Conservation (phyloP, 352 stramenopile species). For the Pythium sukuiense region DNA sequence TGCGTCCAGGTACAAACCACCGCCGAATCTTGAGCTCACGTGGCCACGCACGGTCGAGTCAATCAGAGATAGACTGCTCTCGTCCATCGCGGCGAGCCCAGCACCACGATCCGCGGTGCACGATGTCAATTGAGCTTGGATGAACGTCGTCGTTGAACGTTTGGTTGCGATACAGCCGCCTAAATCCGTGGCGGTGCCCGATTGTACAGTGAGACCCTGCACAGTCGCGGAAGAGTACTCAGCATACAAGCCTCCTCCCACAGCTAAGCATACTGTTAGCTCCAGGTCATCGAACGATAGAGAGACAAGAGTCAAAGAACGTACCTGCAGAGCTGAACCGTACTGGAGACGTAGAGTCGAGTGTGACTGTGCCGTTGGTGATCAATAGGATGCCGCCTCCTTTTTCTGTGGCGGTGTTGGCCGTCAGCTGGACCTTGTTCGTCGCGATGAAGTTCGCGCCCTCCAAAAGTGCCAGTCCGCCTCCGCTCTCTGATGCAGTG, state of each 20-base stretch:
- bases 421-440: conserved; percentile 15
- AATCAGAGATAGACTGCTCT: conserved; percentile 7
- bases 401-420: conserved; percentile 33
- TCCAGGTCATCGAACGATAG: background rate
- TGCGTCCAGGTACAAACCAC: conserved; percentile 19
- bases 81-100: conserved; percentile 10
- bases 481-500: conserved; percentile 34
- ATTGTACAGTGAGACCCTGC: conserved; percentile 2
- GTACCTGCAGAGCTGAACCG: conserved; percentile 37
- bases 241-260: conserved; percentile 24
- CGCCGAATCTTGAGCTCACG: conserved; percentile 1
- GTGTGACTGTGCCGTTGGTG: conserved; percentile 39
- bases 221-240: conserved; percentile 22
- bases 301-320: background rate
- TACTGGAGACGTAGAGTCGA: conserved; percentile 33
- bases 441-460: conserved; percentile 22
- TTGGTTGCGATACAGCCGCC: conserved; percentile 19
- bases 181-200: background rate
- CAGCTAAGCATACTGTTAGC: background rate
- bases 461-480: conserved; percentile 46
- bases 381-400: conserved; percentile 48
- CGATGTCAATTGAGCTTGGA: background rate
- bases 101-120: conserved; percentile 16
- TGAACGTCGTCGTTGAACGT: conserved; percentile 7
- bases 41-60: conserved; percentile 10